Evolutionary conservation across 345 rosid species (phyloP).

Genomic region (Sapria himalayana): DNA sequence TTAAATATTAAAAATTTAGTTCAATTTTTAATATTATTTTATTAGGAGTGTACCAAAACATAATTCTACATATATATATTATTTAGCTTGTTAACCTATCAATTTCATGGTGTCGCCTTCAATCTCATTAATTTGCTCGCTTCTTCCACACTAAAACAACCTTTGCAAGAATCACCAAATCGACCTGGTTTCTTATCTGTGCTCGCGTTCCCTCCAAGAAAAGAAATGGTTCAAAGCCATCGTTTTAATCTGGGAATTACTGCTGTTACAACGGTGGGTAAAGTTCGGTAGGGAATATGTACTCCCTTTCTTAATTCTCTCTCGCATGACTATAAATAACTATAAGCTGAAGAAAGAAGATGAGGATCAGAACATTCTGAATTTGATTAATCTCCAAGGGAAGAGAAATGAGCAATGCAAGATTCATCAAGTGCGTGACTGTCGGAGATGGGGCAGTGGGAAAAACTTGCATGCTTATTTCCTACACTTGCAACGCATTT

Average conservation of each 20-base stretch:
- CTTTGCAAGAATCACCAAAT: slow-evolving; percentile 27
- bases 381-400: neutral
- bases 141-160: slow-evolving; percentile 22
- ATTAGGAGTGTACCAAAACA: no score
- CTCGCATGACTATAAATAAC: neutral
- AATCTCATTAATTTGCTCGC: slow-evolving; percentile 13
- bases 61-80: no score
- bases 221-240: slow-evolving; percentile 12
- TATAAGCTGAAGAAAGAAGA: neutral
- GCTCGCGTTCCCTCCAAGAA: slow-evolving; percentile 27
- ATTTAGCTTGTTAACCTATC: no score
- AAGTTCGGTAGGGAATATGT: slow-evolving; percentile 8
- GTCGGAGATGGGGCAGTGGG: slow-evolving; percentile 80
- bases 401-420: slow-evolving; percentile 36
- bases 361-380: neutral
- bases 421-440: slow-evolving; percentile 67
- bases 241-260: slow-evolving; percentile 11
- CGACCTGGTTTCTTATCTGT: slow-evolving; percentile 10
- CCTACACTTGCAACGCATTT: slow-evolving; percentile 60
- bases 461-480: slow-evolving; percentile 70
- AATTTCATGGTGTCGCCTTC: no score
- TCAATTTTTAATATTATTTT: no score
- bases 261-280: slow-evolving; percentile 12
- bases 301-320: slow-evolving; percentile 2
- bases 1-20: no score